Evolutionary conservation across 2,329 filamentous ascomycete species (phyloP).

Genomic region (Scolecobasidium constrictum): DNA sequence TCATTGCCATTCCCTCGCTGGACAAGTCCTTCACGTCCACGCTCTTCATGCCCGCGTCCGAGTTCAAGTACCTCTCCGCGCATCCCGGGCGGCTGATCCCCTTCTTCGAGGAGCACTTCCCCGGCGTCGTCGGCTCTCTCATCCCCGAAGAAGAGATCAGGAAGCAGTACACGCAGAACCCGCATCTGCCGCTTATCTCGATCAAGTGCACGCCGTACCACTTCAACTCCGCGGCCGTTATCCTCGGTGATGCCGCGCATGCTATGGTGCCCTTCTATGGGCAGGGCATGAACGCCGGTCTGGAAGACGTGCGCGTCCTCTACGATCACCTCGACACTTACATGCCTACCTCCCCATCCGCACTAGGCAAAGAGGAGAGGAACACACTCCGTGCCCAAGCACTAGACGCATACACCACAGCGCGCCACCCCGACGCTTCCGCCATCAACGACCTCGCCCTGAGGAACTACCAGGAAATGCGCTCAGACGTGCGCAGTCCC

Average conservation of each 20-base stretch:
- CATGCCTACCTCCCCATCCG: slow-evolving; percentile 22
- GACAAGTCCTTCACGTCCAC: slow-evolving; percentile 94
- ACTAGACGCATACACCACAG: slow-evolving; percentile 61
- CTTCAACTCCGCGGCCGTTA: slow-evolving; percentile 63
- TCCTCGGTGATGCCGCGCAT: slow-evolving; percentile 88
- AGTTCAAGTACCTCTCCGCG: slow-evolving; percentile 58
- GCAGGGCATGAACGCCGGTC: slow-evolving; percentile 92
- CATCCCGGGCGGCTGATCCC: slow-evolving; percentile 47
- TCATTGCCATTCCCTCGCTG: slow-evolving; percentile 85
- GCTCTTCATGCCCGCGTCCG: slow-evolving; percentile 66
- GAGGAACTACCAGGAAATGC: slow-evolving; percentile 91
- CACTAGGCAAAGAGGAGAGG: neutral
- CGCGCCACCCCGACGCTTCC: slow-evolving; percentile 68
- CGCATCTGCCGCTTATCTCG: slow-evolving; percentile 83
- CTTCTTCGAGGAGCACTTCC: slow-evolving; percentile 79
- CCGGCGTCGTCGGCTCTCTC: slow-evolving; percentile 62
- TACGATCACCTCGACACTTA: slow-evolving; percentile 72
- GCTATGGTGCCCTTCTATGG: slow-evolving; percentile 99
- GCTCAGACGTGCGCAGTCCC: slow-evolving; percentile 66
- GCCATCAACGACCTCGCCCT: slow-evolving; percentile 88
- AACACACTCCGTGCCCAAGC: slow-evolving; percentile 29
- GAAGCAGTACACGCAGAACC: slow-evolving; percentile 67
- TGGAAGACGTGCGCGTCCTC: slow-evolving; percentile 85
- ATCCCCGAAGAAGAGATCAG: slow-evolving; percentile 59
- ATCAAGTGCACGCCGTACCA: slow-evolving; percentile 91